Evolutionary conservation across 2,329 filamentous ascomycete genomes (phyloP).

Genomic region (Aspergillus sp.): DNA sequence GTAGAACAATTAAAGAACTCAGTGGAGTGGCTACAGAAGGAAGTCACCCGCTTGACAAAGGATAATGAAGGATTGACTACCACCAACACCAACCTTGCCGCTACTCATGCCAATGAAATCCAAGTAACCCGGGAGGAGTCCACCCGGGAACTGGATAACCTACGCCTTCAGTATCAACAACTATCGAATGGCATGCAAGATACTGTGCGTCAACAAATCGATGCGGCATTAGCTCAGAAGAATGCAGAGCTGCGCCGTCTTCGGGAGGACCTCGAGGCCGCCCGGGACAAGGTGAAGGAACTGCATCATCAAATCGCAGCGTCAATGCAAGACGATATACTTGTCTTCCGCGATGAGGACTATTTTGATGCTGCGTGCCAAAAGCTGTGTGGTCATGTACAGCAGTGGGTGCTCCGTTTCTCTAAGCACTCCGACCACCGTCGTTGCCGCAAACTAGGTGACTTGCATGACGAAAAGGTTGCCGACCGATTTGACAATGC

Average conservation of each 20-base stretch:
- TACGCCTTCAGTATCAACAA: slow-evolving; percentile 59
- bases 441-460: slow-evolving; percentile 73
- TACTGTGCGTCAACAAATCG: slow-evolving; percentile 58
- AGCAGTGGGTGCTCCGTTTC: slow-evolving; percentile 96
- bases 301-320: slow-evolving; percentile 57
- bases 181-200: slow-evolving; percentile 60
- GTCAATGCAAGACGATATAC: slow-evolving; percentile 64
- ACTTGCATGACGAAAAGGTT: slow-evolving; percentile 87
- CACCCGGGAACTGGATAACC: slow-evolving; percentile 63
- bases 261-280: slow-evolving; percentile 70
- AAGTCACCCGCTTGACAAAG: slow-evolving; percentile 74
- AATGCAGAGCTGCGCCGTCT: slow-evolving; percentile 78
- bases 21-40: slow-evolving; percentile 73
- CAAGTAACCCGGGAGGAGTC: slow-evolving; percentile 61
- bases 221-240: slow-evolving; percentile 67
- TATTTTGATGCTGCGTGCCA: slow-evolving; percentile 94
- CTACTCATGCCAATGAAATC: slow-evolving; percentile 67
- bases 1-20: slow-evolving; percentile 77
- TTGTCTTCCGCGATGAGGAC: slow-evolving; percentile 79
- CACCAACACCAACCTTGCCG: slow-evolving; percentile 70
- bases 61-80: slow-evolving; percentile 75
- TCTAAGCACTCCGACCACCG: slow-evolving; percentile 96
- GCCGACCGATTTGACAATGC: slow-evolving; percentile 92
- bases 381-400: slow-evolving; percentile 89
- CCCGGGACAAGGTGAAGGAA: slow-evolving; percentile 57